phyloP scores from a whole-genome alignment of 768 basidiomycete genomes.

The Suillus americanus region DNA sequence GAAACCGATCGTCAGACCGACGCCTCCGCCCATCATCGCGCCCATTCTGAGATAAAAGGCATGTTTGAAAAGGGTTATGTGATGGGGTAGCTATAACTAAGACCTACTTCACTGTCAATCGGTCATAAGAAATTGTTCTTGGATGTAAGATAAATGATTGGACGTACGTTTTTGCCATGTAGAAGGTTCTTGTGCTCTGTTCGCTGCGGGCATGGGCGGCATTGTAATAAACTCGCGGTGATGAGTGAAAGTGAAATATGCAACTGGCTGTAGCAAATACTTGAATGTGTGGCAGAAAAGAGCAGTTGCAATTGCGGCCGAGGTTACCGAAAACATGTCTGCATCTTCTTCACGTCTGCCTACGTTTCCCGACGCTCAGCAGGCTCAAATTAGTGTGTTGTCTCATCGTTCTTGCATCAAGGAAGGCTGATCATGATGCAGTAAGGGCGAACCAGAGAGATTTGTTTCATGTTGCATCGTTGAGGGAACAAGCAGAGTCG shows the following conservation, averaged over 20 bases:
- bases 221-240: neutral
- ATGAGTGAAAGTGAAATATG: neutral
- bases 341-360: slow-evolving; percentile 26
- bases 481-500: slow-evolving; percentile 74
- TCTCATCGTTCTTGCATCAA: neutral
- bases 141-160: neutral
- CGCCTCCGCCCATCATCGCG: slow-evolving; percentile 88
- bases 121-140: slow-evolving; percentile 8
- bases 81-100: slow-evolving; percentile 2
- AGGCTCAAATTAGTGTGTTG: slow-evolving; percentile 82
- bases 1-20: slow-evolving; percentile 96
- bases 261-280: neutral
- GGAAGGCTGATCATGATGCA: slow-evolving; percentile 31
- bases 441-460: slow-evolving; percentile 88
- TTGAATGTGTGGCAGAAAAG: slow-evolving; percentile 6
- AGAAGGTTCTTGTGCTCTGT: slow-evolving; percentile 51
- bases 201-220: slow-evolving; percentile 29
- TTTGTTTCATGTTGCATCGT: slow-evolving; percentile 68
- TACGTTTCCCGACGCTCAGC: slow-evolving; percentile 73
- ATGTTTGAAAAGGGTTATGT: slow-evolving; percentile 11
- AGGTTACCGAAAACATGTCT: slow-evolving; percentile 1
- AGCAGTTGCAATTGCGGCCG: neutral
- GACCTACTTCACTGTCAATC: slow-evolving; percentile 59
- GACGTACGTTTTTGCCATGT: slow-evolving; percentile 75
- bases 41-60: slow-evolving; percentile 66